Evolutionary conservation across 768 basidiomycete species (phyloP).

Genomic region (Kwoniella shandongensis): DNA sequence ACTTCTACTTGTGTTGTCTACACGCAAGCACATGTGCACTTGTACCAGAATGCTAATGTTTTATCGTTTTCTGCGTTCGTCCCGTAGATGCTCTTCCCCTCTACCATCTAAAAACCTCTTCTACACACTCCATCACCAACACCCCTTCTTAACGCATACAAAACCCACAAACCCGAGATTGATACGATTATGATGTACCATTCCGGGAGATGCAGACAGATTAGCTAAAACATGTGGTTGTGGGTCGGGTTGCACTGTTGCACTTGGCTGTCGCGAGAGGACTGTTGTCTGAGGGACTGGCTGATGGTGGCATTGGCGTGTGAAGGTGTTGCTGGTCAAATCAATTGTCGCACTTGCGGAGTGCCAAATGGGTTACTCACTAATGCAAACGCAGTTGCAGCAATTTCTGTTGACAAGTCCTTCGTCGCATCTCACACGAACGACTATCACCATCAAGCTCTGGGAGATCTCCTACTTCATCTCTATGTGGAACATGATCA

Average conservation of each 20-base stretch:
- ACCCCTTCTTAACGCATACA: conserved; percentile 4
- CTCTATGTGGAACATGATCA: too few relatives aligned
- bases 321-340: too few relatives aligned
- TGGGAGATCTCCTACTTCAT: too few relatives aligned
- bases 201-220: conserved; percentile 30
- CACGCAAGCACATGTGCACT: neutral
- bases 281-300: too few relatives aligned
- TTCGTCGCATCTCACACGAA: too few relatives aligned
- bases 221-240: conserved; percentile 1
- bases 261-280: neutral
- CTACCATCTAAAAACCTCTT: conserved; percentile 48
- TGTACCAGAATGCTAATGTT: neutral
- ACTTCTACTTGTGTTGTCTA: neutral
- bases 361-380: too few relatives aligned
- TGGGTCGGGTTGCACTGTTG: too few relatives aligned
- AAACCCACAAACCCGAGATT: conserved; percentile 2
- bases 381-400: too few relatives aligned
- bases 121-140: conserved; percentile 4
- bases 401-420: too few relatives aligned
- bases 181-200: conserved; percentile 41
- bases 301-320: too few relatives aligned
- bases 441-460: too few relatives aligned
- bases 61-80: neutral
- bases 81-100: conserved; percentile 54
- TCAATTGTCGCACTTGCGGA: too few relatives aligned